A percentile compares a stretch with the other conserved stretches of the same genome.
Conservation (phyloP, 805 yeast genomes). For the Lipomyces chichibuensis region DNA sequence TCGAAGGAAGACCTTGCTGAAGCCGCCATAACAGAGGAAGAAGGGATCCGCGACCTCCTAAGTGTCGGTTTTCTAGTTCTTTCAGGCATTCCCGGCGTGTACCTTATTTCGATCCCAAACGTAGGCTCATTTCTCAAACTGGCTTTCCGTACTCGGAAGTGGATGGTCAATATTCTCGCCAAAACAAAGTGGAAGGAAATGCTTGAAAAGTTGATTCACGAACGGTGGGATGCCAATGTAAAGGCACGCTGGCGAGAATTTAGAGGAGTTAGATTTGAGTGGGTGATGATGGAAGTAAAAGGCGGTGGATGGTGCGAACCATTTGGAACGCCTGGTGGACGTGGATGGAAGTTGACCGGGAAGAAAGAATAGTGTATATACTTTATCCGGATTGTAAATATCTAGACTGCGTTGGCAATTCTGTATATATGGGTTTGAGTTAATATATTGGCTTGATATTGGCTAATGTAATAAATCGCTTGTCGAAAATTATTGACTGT, state of each 20-base stretch:
- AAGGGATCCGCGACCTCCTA: constrained; percentile 35
- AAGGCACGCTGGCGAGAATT: constrained; percentile 50
- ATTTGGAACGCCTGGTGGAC: constrained; percentile 61
- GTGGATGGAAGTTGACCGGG: constrained; percentile 63
- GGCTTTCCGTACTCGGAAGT: constrained; percentile 41
- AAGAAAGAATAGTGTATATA: constrained; percentile 40
- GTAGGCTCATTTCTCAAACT: constrained; percentile 46
- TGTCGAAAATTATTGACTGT: no score
- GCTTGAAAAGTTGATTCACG: constrained; percentile 43
- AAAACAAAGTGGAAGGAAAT: constrained; percentile 46
- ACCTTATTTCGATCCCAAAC: constrained; percentile 44
- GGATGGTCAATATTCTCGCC: constrained; percentile 44
- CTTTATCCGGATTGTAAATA: not conserved
- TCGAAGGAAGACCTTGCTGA: constrained; percentile 37
- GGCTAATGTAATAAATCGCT: no score
- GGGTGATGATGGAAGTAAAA: constrained; percentile 59
- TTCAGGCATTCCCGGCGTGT: constrained; percentile 42
- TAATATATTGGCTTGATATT: not conserved
- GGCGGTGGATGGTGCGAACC: constrained; percentile 62
- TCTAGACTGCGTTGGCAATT: not conserved
- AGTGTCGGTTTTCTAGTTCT: constrained; percentile 45
- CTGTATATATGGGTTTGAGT: not conserved
- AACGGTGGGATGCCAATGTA: constrained; percentile 39
- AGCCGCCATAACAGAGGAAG: constrained; percentile 31
- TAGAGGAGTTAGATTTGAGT: constrained; percentile 54